Base-by-base conservation (phyloP, 2,329 filamentous ascomycete species). In the Botrytis sinoallii region DNA sequence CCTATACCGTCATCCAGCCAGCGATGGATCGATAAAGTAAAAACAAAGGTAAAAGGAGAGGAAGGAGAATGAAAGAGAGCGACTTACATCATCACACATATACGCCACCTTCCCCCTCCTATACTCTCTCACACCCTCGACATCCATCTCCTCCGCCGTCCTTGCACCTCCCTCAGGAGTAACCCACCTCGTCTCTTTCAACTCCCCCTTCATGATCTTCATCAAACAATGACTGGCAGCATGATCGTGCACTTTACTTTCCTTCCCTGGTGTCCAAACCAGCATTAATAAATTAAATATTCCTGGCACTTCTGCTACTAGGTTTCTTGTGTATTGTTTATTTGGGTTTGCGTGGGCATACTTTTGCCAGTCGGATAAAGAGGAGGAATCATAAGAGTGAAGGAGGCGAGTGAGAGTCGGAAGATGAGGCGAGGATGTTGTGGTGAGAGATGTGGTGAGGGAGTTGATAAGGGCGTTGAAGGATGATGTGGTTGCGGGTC, bases 151-250 rank as follows among this genome's bases (percentile, higher is more conserved):
- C 1, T 75, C 73, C 16, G 72, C 75, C 8, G 75, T 63, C 8
- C 38, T 61, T 4, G 71, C 75, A 7, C 70, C 70, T 55, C 32
- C 48, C 18, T 72, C 87, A 4, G 75, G 75, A 18, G 74, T 73
- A 20, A 65, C 68, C 82, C 93, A 97, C 75, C 93, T 88, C 42
- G 92, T 94, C 84, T 97, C 95, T 77, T 89, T 92, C 75, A 97
- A 84, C 75, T 85, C 87, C 55, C 94, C 94, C 77, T 89, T 89
- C 76, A 97, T 87, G 76, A 97, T 90, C 86, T 93, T 97, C 94
- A 97, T 97, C 78, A 97, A 85, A 83, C 95, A 98, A 82, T 97
- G 95, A 57, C 94, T 93, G 75, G 95, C 93, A 80, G 91, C 91
- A 82, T 94, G 92, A 82, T 98, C 95, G 81, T 98, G 95, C 80